Percentiles rank a stretch among this genome's conserved stretches.
These are phyloP conservation scores for Crithidia sp. DNA, from an alignment of 208 protist genomes.

Conservation along the genomic window DNA sequence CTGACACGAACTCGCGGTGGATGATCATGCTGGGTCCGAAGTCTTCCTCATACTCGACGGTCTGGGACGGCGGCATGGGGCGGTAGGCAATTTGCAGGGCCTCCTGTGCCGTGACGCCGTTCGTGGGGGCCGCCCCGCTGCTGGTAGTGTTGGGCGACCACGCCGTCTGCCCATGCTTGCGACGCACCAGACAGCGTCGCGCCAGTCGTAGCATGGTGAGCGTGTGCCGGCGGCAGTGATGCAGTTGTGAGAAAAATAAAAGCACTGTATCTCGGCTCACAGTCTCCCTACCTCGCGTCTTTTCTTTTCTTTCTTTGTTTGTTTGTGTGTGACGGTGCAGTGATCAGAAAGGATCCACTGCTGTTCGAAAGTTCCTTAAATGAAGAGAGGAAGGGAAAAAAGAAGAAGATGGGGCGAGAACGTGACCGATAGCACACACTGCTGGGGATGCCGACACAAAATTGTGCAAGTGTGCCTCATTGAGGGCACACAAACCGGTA, in stretches of 20 bases:
- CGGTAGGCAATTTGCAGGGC: slow-evolving; percentile 84
- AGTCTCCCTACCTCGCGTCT: not conserved
- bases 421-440: too few species aligned
- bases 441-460: too few species aligned
- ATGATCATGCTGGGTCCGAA: slow-evolving; percentile 86
- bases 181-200: slow-evolving; percentile 34
- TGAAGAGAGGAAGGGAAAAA: too few species aligned
- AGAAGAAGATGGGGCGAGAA: too few species aligned
- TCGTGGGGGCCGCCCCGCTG: slow-evolving; percentile 67
- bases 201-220: slow-evolving; percentile 34
- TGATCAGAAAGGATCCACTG: not conserved
- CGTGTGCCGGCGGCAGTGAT: too few species aligned
- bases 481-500: too few species aligned
- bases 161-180: slow-evolving; percentile 70
- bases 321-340: not conserved
- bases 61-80: slow-evolving; percentile 74
- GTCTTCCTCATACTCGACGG: slow-evolving; percentile 90
- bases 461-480: too few species aligned
- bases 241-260: not conserved
- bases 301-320: not conserved
- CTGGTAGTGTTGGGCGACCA: slow-evolving; percentile 79
- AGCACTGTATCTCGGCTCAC: not conserved
- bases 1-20: slow-evolving; percentile 86
- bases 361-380: too few species aligned
- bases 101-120: slow-evolving; percentile 77